Percentiles rank a stretch among this genome's conserved stretches.
phyloP scores from a whole-genome alignment of 176 grass and related monocot species.

The Tillandsia fasciculata region DNA sequence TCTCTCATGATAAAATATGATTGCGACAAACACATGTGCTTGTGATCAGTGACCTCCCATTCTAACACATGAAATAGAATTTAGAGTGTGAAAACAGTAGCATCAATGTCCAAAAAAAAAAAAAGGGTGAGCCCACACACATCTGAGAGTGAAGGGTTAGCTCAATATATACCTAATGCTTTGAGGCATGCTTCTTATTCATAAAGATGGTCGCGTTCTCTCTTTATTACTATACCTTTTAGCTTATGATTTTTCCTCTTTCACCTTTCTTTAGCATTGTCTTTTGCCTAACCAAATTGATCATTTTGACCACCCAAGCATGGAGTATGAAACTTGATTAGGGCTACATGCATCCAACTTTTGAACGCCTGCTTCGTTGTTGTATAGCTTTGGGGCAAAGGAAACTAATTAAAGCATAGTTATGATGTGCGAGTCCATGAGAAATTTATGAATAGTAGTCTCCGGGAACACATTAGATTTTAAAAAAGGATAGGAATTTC shows the following conservation, averaged over 20 bases:
- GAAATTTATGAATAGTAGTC: not conserved
- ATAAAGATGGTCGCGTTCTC: slow-evolving; percentile 2
- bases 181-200: slow-evolving; percentile 1
- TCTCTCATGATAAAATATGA: no score
- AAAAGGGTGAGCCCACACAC: no score
- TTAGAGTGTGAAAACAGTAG: no score
- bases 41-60: no score
- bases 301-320: not conserved
- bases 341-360: not conserved
- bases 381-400: not conserved
- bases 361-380: not conserved
- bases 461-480: not conserved
- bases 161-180: not conserved
- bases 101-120: no score
- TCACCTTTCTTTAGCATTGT: not conserved
- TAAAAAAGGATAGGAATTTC: not conserved
- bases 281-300: slow-evolving; percentile 1
- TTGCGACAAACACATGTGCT: no score
- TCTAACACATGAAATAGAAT: no score
- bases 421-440: not conserved
- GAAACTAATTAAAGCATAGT: no score
- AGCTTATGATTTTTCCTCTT: not conserved
- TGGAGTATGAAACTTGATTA: not conserved
- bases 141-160: not conserved
- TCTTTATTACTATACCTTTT: slow-evolving; percentile 1